phyloP scores from a whole-genome alignment of 768 basidiomycete species.

The Grammothele lineata region DNA sequence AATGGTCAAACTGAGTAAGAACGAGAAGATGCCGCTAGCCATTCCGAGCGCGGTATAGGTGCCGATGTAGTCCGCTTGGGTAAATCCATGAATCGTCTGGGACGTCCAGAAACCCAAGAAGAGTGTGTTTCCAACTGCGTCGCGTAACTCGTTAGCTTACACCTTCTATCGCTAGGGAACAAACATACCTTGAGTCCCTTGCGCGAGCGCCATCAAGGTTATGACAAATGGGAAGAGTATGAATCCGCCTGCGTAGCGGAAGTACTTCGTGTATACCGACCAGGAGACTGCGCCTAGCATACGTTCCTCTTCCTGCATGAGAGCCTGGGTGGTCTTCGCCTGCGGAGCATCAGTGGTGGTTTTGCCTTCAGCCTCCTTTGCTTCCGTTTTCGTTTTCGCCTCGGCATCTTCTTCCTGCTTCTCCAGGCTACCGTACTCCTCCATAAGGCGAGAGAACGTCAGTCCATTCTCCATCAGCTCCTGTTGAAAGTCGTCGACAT shows the following conservation, averaged over 20 bases:
- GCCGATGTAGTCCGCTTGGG: conserved; percentile 65
- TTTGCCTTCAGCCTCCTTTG: conserved; percentile 51
- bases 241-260: conserved; percentile 30
- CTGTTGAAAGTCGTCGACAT: conserved; percentile 14
- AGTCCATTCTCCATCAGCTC: conserved; percentile 29
- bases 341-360: conserved; percentile 27
- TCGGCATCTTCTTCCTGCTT: conserved; percentile 37
- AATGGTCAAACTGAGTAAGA: conserved; percentile 44
- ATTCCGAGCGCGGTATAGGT: conserved; percentile 43
- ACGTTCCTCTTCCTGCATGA: conserved; percentile 42
- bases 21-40: conserved; percentile 48
- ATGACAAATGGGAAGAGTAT: conserved; percentile 39
- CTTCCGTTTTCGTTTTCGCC: conserved; percentile 29
- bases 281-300: conserved; percentile 33
- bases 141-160: neutral
- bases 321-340: conserved; percentile 13
- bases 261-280: conserved; percentile 32
- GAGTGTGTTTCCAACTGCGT: conserved; percentile 55
- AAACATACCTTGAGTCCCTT: conserved; percentile 45
- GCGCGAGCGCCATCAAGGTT: conserved; percentile 38
- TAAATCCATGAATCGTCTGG: conserved; percentile 48
- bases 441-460: conserved; percentile 32
- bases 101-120: conserved; percentile 75
- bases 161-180: no score
- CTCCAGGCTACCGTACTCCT: conserved; percentile 38